Evolutionary conservation across 148 eudicot species (phyloP), one percentile per base, ranked within the genome.

Genomic region (Rhododendron ovatum): DNA sequence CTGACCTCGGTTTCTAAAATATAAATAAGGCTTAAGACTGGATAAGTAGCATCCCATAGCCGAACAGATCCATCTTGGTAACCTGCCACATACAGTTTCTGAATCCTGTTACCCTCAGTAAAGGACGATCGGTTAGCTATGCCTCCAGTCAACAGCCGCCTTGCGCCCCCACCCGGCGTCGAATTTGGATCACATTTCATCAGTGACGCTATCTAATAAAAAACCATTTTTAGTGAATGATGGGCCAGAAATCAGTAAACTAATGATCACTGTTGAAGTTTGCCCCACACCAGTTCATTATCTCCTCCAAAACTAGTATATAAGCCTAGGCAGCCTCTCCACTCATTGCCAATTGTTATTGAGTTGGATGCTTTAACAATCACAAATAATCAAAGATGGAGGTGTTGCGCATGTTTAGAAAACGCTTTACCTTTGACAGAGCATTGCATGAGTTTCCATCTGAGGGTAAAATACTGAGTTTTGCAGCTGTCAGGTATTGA

Each of bases 31-130:
- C 87, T 78, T 47, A 93, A 89, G 84, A 89, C 90, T 77, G 95
- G 93, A 85, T 83, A 83, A 84, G 93, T 87, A 86, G 93, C 95
- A 91, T 95, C 92, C 96, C 96, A 95, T 51, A 95, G 83, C 74
- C 92, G 91, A 76, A 95, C 92, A 80, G 95, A 90, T 91, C 98
- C 98, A 92, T 95, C 94, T 87, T 88, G 86, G 88, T 91, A 92
- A 85, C 98, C 96, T 75, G 90, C 91, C 80, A 92, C 87, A 84
- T 89, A 95, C 37, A 95, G 73, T 79, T 86, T 86, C 87, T 87
- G 85, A 82, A 87, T 86, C 86, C 43, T 84, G 71, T 86, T 82
- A 84, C 86, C 90, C 78, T 90, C 90, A 39, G 84, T 86, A 81
- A 80, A 73, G 65, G 88, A 76, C 67, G 77, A 33, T 78, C 86